Conservation (phyloP, 352 stramenopile genomes). For the Globisporangium nunn region DNA sequence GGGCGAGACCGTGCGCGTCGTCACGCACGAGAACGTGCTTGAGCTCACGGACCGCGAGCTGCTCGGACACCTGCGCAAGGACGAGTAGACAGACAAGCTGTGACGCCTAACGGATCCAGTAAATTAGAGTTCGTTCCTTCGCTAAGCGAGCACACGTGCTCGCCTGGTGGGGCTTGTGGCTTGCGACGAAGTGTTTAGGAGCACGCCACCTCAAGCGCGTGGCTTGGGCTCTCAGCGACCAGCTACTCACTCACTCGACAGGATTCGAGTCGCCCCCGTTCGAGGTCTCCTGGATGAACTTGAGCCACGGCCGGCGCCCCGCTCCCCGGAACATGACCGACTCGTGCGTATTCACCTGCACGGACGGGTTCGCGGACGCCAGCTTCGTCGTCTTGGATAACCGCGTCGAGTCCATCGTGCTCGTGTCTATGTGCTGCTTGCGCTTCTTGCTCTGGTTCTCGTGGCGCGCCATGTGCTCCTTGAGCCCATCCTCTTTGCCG, state of each 20-base stretch:
- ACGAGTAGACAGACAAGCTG: conserved; percentile 17
- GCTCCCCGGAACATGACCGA: conserved; percentile 75
- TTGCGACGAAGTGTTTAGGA: too few species aligned
- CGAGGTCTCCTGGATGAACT: conserved; percentile 46
- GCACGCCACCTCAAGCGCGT: too few species aligned
- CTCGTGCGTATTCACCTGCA: conserved; percentile 86
- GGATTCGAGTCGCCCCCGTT: conserved; percentile 13
- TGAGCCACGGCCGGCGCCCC: conserved; percentile 70
- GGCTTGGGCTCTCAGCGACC: not conserved
- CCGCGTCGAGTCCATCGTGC: conserved; percentile 71
- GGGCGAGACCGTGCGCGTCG: conserved; percentile 62
- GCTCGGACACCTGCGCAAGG: conserved; percentile 27
- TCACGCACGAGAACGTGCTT: conserved; percentile 73
- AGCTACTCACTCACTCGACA: conserved; percentile 3
- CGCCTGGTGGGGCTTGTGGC: not conserved
- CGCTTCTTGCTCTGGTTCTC: conserved; percentile 84
- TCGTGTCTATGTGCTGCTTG: conserved; percentile 81
- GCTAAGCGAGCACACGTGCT: not conserved
- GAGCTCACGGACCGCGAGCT: conserved; percentile 79
- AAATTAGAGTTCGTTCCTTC: conserved; percentile 13
- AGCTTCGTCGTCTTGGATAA: conserved; percentile 74
- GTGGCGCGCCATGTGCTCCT: conserved; percentile 78
- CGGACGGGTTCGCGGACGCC: conserved; percentile 77
- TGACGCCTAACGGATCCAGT: too few species aligned
- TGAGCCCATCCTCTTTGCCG: conserved; percentile 60